Evolutionary conservation across 495 filamentous ascomycete species (phyloP), one percentile per base, ranked within the genome.

Genomic region (Rostrohypoxylon terebratum): DNA sequence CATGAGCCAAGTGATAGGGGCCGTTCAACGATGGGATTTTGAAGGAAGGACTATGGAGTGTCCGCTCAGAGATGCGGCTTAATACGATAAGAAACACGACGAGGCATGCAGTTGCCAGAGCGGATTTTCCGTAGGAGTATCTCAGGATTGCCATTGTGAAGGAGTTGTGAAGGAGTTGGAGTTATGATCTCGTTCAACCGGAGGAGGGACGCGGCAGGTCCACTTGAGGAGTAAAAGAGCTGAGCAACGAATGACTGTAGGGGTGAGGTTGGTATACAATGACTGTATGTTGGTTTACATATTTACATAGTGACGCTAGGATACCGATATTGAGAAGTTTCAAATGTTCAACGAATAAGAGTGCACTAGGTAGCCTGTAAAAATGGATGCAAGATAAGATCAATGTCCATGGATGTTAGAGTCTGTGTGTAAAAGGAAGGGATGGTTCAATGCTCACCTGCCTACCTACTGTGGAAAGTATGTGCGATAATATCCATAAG

Each of bases 11-110:
- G 47, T 54, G 51, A 50, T 75, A 73, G 4, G 75, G 59, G 47
- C 63, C 59, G 63, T 66, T 42, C 72, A 61, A 58, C 20, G 72
- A 25, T 51, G 54, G 47, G 9, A 47, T 23, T 11, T 40, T 25
- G 1, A 63, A 36, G 1, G 50, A 59, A 28, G 66, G 62, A 33
- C 23, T 74, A 2, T 45, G 61, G 16, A 66, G 20, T 4, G 71
- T 71, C 81, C 81, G 80, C 53, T 50, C 60, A 25, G 62, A 60
- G 3, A 81, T 64, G 16, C 72, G 73, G 31, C 63, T 73, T 11
- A 75, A 78, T 10, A 74, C 70, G 63, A 75, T 48, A 47, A 82
- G 63, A 6, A 83, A 53, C 6, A 72, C 21, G 34, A 77, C 48
- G 18, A 81, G n/a, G 62, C 68, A 76, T 44, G 71, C n/a, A n/a